phyloP scores from a whole-genome alignment of 768 basidiomycete genomes.

The Tylopilus sp. region DNA sequence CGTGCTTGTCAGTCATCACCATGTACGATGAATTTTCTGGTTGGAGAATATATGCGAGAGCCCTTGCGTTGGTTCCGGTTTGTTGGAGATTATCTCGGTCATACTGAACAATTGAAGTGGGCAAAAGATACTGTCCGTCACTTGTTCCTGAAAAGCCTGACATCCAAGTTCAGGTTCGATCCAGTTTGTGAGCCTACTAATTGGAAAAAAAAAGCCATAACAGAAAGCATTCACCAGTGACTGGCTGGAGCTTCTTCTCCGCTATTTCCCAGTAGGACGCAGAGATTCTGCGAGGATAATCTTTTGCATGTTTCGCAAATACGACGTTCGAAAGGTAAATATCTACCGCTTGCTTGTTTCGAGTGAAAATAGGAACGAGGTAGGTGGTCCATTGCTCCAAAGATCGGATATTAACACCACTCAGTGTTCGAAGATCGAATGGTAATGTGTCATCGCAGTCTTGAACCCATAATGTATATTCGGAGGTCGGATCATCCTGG shows the following conservation, averaged over 20 bases:
- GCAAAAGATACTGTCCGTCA: background rate
- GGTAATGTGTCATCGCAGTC: constrained; percentile 15
- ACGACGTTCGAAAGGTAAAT: constrained; percentile 35
- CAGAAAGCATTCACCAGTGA: background rate
- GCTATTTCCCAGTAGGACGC: constrained; percentile 39
- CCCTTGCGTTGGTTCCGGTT: background rate
- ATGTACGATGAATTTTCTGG: background rate
- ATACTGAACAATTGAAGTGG: background rate
- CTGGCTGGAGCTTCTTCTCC: constrained; percentile 11
- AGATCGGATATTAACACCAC: constrained; percentile 29
- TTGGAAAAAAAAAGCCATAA: too few relatives aligned
- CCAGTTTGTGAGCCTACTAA: too few relatives aligned
- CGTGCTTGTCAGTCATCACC: background rate
- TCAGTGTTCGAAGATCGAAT: constrained; percentile 7
- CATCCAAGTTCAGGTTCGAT: background rate
- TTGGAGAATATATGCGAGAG: background rate
- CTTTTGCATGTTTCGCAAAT: constrained; percentile 37
- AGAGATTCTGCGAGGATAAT: constrained; percentile 32
- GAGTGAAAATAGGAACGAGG: too few relatives aligned
- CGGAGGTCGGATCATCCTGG: constrained; percentile 30
- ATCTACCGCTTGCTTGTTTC: constrained; percentile 8
- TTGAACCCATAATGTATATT: constrained; percentile 33
- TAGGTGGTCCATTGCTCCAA: constrained; percentile 16
- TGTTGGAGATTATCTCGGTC: background rate
- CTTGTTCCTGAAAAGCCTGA: background rate